Evolutionary conservation across 371 early-diverging fungal genomes (phyloP).

Genomic region (Mucor circinelloides): DNA sequence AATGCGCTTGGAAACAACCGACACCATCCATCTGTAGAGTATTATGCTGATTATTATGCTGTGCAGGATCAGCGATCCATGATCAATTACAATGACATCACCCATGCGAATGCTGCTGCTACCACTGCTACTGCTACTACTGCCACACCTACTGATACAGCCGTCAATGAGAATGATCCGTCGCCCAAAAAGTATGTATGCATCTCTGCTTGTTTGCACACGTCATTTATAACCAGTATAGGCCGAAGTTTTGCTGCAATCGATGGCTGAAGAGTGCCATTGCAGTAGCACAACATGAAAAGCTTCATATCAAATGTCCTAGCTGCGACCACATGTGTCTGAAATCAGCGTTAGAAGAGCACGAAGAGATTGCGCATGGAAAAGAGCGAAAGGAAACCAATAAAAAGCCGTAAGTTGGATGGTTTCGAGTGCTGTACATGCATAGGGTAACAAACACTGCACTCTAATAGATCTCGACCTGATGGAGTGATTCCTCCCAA

Average conservation of each 20-base stretch:
- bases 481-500: conserved; percentile 48
- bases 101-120: neutral
- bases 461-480: conserved; percentile 21
- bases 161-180: neutral
- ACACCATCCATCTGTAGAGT: conserved; percentile 1
- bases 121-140: neutral
- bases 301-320: conserved; percentile 39
- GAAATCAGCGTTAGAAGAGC: conserved; percentile 29
- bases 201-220: neutral
- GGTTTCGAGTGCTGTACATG: too few species aligned
- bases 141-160: neutral
- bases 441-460: neutral
- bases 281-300: conserved; percentile 34
- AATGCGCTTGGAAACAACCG: conserved; percentile 18
- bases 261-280: conserved; percentile 27
- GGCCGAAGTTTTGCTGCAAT: conserved; percentile 34
- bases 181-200: conserved; percentile 4
- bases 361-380: conserved; percentile 36
- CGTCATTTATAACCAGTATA: neutral
- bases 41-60: conserved; percentile 9
- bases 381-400: conserved; percentile 21
- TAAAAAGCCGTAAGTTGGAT: conserved; percentile 25
- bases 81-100: conserved; percentile 21
- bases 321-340: conserved; percentile 33
- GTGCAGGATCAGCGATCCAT: conserved; percentile 13